These are phyloP conservation scores for Aeminium ludgeri DNA, from an alignment of 495 filamentous ascomycete genomes.

Conservation along the genomic window DNA sequence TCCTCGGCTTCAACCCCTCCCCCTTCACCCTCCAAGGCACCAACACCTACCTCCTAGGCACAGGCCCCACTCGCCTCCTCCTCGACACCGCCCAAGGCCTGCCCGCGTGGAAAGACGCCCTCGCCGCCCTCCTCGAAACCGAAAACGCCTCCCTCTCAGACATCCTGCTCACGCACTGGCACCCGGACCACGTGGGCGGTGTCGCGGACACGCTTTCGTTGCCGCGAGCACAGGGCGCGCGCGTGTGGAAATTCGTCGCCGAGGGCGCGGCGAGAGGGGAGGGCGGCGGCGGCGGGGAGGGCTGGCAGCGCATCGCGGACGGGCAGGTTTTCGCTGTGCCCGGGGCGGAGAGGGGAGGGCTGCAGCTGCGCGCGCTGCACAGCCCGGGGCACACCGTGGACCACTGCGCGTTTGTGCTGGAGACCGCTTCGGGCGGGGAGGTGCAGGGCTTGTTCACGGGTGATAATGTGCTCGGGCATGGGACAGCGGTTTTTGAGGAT, in stretches of 20 bases:
- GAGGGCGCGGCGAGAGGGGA: conserved; percentile 14
- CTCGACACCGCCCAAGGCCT: conserved; percentile 28
- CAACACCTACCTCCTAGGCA: conserved; percentile 28
- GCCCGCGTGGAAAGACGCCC: conserved; percentile 34
- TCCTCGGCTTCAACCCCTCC: conserved; percentile 28
- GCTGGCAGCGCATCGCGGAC: conserved; percentile 29
- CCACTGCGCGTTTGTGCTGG: conserved; percentile 46
- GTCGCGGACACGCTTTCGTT: conserved; percentile 45
- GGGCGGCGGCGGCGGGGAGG: conserved; percentile 8
- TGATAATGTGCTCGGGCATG: conserved; percentile 88
- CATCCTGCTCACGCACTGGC: conserved; percentile 77
- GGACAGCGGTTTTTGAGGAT: conserved; percentile 84
- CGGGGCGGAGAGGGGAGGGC: no score
- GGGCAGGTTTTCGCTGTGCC: conserved; percentile 57
- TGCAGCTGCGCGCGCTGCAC: conserved; percentile 55
- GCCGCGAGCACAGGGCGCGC: conserved; percentile 28
- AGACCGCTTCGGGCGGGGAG: no score
- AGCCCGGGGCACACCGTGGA: conserved; percentile 79
- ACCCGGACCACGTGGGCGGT: conserved; percentile 69
- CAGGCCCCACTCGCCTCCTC: conserved; percentile 20
- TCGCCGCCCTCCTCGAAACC: conserved; percentile 43
- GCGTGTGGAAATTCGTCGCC: conserved; percentile 38
- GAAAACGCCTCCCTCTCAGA: conserved; percentile 48
- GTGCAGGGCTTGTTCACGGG: conserved; percentile 83
- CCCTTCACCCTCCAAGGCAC: conserved; percentile 30